Evolutionary conservation across 768 basidiomycete genomes (phyloP).

Genomic region (Baorangia bicolor): DNA sequence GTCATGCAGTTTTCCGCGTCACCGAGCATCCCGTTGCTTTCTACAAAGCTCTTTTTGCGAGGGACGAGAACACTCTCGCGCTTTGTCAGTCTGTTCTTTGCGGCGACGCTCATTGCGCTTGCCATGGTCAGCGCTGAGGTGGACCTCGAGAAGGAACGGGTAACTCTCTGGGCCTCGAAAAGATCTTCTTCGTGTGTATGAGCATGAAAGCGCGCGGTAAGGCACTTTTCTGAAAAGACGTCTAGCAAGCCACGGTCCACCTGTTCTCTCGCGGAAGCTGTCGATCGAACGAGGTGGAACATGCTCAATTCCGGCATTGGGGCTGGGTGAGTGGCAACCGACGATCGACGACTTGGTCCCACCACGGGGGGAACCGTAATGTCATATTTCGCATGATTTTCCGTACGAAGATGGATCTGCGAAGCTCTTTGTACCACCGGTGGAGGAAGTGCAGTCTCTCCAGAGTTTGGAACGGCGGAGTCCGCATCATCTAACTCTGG

Average conservation of each 20-base stretch:
- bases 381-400: slow-evolving; percentile 21
- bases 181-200: slow-evolving; percentile 61
- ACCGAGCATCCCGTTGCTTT: slow-evolving; percentile 14
- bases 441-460: slow-evolving; percentile 2
- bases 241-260: slow-evolving; percentile 81
- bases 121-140: slow-evolving; percentile 61
- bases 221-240: slow-evolving; percentile 72
- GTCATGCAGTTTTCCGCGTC: slow-evolving; percentile 17
- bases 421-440: neutral
- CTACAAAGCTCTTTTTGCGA: slow-evolving; percentile 51
- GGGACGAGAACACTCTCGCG: slow-evolving; percentile 72
- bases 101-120: slow-evolving; percentile 52
- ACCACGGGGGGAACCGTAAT: slow-evolving; percentile 4
- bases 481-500: slow-evolving; percentile 41
- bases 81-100: slow-evolving; percentile 55
- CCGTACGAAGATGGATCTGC: slow-evolving; percentile 23
- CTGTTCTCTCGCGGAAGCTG: slow-evolving; percentile 60
- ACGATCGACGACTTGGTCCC: slow-evolving; percentile 55
- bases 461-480: neutral
- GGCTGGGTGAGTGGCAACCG: slow-evolving; percentile 56
- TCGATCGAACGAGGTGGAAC: slow-evolving; percentile 66
- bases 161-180: slow-evolving; percentile 51
- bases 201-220: slow-evolving; percentile 66
- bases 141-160: slow-evolving; percentile 50
- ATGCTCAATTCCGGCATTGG: slow-evolving; percentile 47